Evolutionary conservation across 805 yeast species (phyloP), one percentile per base, ranked within the genome.

Genomic region (Wickerhamiella siamensis): DNA sequence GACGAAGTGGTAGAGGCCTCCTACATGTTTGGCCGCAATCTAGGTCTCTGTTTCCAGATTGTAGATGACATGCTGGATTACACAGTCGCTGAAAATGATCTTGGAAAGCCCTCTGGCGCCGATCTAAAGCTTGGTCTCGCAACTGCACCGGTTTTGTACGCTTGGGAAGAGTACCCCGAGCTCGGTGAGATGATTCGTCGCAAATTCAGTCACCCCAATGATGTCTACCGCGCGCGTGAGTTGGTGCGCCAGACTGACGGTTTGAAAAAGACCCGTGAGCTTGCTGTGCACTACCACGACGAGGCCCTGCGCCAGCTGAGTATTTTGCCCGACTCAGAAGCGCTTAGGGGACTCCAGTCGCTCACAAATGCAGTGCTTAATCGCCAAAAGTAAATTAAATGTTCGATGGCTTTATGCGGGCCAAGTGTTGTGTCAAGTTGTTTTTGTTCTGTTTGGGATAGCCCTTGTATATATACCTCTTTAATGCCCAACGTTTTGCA

Each of bases 91-190:
- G 83, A 83, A 16, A 74, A 74, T 33, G 75, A 82, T 40, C 65
- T 91, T 44, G 98, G 98, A 31, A 91, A 91, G 60, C 97, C 98
- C 2, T 79, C 94, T 6, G 94, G 91, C 52, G 96, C 95, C 3
- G 98, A 91, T 63, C 69, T 91, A 51, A 76, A 87, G 59, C 67
- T 91, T 35, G 98, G 98, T 0, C 70, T 91, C 51, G 97, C 97
- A 1, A 91, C 98, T 0, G 97, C 96, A 0, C 98, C 98, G 1
- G 86, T 88, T 2, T 65, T 91, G 42, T 91, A 71, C 61, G 97
- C 98, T 1, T 91, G 98, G 98, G 77, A 74, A 54, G 74, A 79
- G 53, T 76, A 74, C 53, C 94, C 95, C 0, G 80, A 78, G 44
- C 67, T 91, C 38, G 97, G 96, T 2, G 77, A 74, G 31, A 61